Base-by-base conservation (phyloP, 2,329 filamentous ascomycete species). In the Achaetomium macrosporum region DNA sequence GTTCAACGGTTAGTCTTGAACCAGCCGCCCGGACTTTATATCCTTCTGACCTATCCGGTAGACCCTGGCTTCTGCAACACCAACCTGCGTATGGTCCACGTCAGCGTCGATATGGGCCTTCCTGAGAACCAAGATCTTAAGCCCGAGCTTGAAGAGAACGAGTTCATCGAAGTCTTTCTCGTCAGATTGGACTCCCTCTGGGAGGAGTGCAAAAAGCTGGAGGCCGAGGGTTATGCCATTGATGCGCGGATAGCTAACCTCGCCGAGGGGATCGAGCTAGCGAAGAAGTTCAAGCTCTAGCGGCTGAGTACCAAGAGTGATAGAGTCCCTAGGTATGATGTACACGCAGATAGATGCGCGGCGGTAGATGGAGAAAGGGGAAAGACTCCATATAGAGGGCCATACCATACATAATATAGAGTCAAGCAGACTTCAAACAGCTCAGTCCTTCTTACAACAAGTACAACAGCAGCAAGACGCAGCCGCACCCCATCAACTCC, bases 141-240 rank as follows among this genome's bases (percentile, higher is more conserved):
- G 66, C 83, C 87, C 0, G 72, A 86, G 64, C 74, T 91, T 7
- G 87, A 92, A 65, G 87, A 90, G 25, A 85, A 83, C 57, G 88
- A 92, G 69, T 91, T 90, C 65, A 91, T 92, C 63, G 87, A 91
- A 66, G 84, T 84, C 33, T 91, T 92, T 63, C 81, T 79, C 9
- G 76, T 89, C 8, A 84, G 83, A 6, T 65, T 92, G 41, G 72
- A 69, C 17, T 72, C 77, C 13, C 68, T 92, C 37, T 90, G 85
- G 72, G 76, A 76, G 0, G 82, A 86, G 64, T 84, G 84, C 64
- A 81, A 82, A 66, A 77, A 68, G 58, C 73, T 90, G 1, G 87
- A 90, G 64, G 71, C 72, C 2, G 73, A 89, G 58, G 88, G 88
- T 0, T 90, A 81, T 67, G 88, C 85, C 1, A 88, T 93, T 59